Conservation (phyloP, 345 rosid species). For the Lumnitzera racemosa region DNA sequence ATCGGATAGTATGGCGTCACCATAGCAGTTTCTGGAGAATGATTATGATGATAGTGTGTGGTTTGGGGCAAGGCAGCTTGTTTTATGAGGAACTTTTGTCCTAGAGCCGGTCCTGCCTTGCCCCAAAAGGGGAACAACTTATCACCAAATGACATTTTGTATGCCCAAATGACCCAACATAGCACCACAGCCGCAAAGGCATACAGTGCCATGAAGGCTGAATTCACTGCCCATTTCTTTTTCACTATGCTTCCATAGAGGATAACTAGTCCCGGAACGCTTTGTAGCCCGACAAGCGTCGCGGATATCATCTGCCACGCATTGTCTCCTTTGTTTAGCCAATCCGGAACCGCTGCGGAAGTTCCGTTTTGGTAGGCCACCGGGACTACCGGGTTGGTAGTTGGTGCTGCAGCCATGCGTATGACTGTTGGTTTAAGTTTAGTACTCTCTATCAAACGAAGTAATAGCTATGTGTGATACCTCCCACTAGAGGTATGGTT, state of each 20-base stretch:
- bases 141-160: slow-evolving; percentile 27
- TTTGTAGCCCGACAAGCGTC: slow-evolving; percentile 33
- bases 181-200: slow-evolving; percentile 33
- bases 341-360: slow-evolving; percentile 19
- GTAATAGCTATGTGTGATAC: too few species aligned
- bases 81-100: slow-evolving; percentile 18
- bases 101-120: slow-evolving; percentile 16
- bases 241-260: slow-evolving; percentile 34
- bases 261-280: slow-evolving; percentile 34
- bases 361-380: slow-evolving; percentile 11
- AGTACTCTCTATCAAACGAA: not conserved
- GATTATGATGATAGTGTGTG: slow-evolving; percentile 3
- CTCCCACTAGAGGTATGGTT: too few species aligned
- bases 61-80: slow-evolving; percentile 8
- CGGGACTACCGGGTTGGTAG: slow-evolving; percentile 8
- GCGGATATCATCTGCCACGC: slow-evolving; percentile 42
- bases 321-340: slow-evolving; percentile 43
- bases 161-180: slow-evolving; percentile 39
- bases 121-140: slow-evolving; percentile 19
- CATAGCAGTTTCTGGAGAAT: not conserved
- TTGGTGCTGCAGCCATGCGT: not conserved
- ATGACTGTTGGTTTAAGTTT: not conserved
- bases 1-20: slow-evolving; percentile 13
- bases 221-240: slow-evolving; percentile 39
- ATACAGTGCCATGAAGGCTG: slow-evolving; percentile 43